Conservation (phyloP, 306 rosid genomes). For the Corylus heterophylla region DNA sequence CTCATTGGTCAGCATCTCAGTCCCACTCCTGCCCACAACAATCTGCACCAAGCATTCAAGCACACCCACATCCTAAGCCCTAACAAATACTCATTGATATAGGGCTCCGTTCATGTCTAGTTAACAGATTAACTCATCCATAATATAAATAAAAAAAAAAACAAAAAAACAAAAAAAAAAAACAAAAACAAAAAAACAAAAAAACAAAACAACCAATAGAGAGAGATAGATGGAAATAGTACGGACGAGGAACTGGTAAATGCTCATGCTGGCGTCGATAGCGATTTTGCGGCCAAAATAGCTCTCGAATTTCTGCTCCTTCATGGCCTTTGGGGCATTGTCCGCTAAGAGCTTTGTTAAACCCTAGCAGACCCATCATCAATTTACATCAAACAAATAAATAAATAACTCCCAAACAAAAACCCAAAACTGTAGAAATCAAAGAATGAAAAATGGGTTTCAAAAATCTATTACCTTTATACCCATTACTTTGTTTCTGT, state of each 20-base stretch:
- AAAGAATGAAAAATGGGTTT: background rate
- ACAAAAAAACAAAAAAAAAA: too few species aligned
- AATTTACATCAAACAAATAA: background rate
- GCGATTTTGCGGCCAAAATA: conserved; percentile 96
- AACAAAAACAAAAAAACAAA: background rate
- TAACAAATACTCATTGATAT: background rate
- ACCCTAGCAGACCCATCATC: conserved; percentile 58
- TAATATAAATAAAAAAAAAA: background rate
- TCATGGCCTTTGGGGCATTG: conserved; percentile 90
- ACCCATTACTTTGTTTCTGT: conserved; percentile 47
- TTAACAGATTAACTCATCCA: background rate
- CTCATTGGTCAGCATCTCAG: conserved; percentile 94
- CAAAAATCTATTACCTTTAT: conserved; percentile 59
- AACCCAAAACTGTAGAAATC: background rate
- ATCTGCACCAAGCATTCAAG: conserved; percentile 53
- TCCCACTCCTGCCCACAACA: conserved; percentile 94
- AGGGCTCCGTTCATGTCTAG: background rate
- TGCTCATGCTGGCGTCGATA: conserved; percentile 97
- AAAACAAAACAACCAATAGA: background rate
- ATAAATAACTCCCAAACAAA: background rate
- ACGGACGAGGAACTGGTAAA: conserved; percentile 91
- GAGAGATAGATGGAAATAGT: background rate
- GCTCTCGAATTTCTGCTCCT: conserved; percentile 90
- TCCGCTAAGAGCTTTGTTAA: conserved; percentile 97
- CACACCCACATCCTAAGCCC: conserved; percentile 14